Evolutionary conservation across 345 rosid species (phyloP).

Genomic region (Citrus australasica): DNA sequence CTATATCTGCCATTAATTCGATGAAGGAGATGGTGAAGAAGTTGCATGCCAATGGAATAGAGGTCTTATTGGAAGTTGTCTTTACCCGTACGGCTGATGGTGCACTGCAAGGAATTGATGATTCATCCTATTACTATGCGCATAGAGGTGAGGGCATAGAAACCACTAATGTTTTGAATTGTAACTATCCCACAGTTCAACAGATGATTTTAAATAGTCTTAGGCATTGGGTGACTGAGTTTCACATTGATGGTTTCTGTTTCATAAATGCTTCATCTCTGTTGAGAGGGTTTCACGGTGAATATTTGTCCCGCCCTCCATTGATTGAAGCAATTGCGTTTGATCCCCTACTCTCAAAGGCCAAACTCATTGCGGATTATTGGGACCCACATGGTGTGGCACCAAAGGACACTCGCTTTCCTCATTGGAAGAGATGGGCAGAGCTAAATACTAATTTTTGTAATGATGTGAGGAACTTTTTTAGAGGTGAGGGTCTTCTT

Average conservation of each 20-base stretch:
- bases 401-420: slow-evolving; percentile 51
- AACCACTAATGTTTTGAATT: slow-evolving; percentile 52
- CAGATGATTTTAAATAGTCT: slow-evolving; percentile 74
- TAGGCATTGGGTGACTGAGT: slow-evolving; percentile 79
- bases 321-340: slow-evolving; percentile 85
- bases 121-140: slow-evolving; percentile 51
- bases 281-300: slow-evolving; percentile 66
- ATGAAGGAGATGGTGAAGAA: slow-evolving; percentile 90
- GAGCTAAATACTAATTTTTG: slow-evolving; percentile 72
- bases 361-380: slow-evolving; percentile 76
- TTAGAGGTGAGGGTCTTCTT: slow-evolving; percentile 66
- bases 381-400: slow-evolving; percentile 53
- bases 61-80: slow-evolving; percentile 82
- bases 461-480: slow-evolving; percentile 59
- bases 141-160: slow-evolving; percentile 31
- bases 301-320: slow-evolving; percentile 75
- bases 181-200: slow-evolving; percentile 73
- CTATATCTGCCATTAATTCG: slow-evolving; percentile 52
- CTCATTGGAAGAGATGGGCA: slow-evolving; percentile 94
- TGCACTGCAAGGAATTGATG: slow-evolving; percentile 74
- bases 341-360: slow-evolving; percentile 74
- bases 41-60: slow-evolving; percentile 71
- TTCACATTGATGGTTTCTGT: slow-evolving; percentile 85
- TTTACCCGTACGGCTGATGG: slow-evolving; percentile 68
- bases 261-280: slow-evolving; percentile 75